These are phyloP conservation scores for Ulota crispa DNA, from an alignment of 225 moss, liverwort and hornwort genomes.

Conservation along the genomic window DNA sequence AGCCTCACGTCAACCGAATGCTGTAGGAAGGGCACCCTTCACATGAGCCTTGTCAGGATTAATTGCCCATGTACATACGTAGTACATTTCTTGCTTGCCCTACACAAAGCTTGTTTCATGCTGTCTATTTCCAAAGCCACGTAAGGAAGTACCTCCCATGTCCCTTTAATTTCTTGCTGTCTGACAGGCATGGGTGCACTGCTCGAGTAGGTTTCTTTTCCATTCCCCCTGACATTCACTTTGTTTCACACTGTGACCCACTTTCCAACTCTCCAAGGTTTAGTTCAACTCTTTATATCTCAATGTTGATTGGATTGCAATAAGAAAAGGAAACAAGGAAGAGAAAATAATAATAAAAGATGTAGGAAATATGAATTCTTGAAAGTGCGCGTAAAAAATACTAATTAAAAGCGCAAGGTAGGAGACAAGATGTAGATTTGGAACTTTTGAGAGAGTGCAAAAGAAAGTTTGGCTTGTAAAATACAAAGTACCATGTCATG, in stretches of 20 bases:
- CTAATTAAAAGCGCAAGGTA: no score
- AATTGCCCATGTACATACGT: neutral
- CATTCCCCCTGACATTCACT: conserved; percentile 4
- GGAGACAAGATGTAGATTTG: no score
- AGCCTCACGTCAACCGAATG: neutral
- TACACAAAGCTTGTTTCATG: neutral
- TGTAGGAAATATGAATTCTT: no score
- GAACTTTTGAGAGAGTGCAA: no score
- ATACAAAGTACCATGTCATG: no score
- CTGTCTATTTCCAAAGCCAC: neutral
- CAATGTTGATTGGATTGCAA: no score
- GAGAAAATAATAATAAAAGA: no score
- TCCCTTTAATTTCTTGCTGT: conserved; percentile 20
- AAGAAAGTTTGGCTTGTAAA: no score
- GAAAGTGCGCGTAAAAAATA: no score
- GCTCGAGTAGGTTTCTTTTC: neutral
- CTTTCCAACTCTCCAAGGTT: no score
- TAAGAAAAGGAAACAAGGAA: no score
- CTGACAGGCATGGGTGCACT: conserved; percentile 16
- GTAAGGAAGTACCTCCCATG: neutral
- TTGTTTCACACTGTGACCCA: neutral
- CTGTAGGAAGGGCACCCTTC: neutral
- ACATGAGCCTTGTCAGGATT: conserved; percentile 21
- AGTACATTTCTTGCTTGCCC: neutral
- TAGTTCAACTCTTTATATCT: no score